Evolutionary conservation across 78 protist genomes (phyloP).

Genomic region (Dictyostelium brefeldianum): DNA sequence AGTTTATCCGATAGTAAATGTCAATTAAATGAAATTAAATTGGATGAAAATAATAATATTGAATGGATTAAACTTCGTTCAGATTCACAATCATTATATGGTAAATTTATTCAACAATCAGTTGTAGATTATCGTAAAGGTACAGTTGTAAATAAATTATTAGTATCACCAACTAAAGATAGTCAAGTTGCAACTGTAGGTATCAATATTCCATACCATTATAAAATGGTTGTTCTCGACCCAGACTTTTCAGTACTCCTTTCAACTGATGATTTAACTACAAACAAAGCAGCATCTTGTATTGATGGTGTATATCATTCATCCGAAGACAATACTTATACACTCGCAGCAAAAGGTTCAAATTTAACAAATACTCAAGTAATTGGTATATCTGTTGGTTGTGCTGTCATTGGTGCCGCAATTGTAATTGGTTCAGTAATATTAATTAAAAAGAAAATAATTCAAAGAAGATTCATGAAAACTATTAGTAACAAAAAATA

Average conservation of each 20-base stretch:
- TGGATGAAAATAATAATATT: neutral
- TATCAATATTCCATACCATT: neutral
- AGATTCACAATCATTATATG: neutral
- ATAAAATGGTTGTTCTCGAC: neutral
- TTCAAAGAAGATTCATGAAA: too few relatives aligned
- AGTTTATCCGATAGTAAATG: neutral
- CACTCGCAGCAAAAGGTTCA: neutral
- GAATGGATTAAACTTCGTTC: neutral
- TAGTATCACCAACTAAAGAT: neutral
- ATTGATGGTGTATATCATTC: neutral
- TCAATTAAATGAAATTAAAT: neutral
- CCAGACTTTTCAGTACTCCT: neutral
- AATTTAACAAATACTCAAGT: neutral
- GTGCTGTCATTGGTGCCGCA: constrained; percentile 22
- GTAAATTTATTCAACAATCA: neutral
- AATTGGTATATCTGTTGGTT: neutral
- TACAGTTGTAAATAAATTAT: neutral
- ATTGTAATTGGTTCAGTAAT: neutral
- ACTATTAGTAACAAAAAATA: too few relatives aligned
- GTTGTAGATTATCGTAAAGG: neutral
- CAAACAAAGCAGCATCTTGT: neutral
- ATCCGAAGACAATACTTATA: neutral
- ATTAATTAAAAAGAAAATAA: neutral
- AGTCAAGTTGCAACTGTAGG: neutral
- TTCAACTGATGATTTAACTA: neutral